Base-by-base conservation (phyloP, 352 stramenopile genomes). In the Phytophthora podocarpi region DNA sequence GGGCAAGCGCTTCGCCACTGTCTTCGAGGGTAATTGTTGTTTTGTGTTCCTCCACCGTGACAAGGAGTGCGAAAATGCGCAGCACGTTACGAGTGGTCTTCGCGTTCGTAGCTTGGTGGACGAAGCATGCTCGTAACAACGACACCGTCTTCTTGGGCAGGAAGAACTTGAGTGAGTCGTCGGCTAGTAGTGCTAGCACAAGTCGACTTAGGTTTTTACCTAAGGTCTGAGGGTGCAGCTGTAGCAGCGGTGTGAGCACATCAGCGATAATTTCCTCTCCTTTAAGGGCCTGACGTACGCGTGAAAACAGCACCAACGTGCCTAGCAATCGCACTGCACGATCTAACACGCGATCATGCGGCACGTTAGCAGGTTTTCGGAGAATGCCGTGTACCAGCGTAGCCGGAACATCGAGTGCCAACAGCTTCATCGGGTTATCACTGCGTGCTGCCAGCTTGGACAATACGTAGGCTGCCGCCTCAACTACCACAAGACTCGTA, bases 161-260 rank as follows among this genome's bases (percentile, higher is more conserved):
- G 43, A 93, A 93, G 30, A 93, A 90, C 57, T 88, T 88, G 30
- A 93, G 71, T 5, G 85, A 88, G 34, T 93, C 82, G 30, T 93
- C 81, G 12, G 78, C 62, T 3, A 93, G 72, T 59, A 93, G 72
- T 8, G 67, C 64, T 15, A 88, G 35, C 10, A 93, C 65, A 4
- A 92, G 57, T 0, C 85, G 73, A 30, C 70, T 87, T 3, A 76
- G 68, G 47, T 93, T 92, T 56, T 93, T 93, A 2, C 71, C 74
- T 6, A 91, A 21, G 0, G 50, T 57, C 20, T 78, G 68, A 12
- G 62, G 72, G 31, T 90, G 76, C 3, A 89, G 73, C 45, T 93
- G 81, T 8, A 93, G 41, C 20, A 92, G 36, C 3, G 72, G 69
- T 0, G 80, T 89, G 0, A 93, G 64, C 6, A 89, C 73, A 12